A percentile compares a stretch with the other conserved stretches of the same genome.
phyloP scores from a whole-genome alignment of 2,329 filamentous ascomycete species.

The Penicillium sumatraense region DNA sequence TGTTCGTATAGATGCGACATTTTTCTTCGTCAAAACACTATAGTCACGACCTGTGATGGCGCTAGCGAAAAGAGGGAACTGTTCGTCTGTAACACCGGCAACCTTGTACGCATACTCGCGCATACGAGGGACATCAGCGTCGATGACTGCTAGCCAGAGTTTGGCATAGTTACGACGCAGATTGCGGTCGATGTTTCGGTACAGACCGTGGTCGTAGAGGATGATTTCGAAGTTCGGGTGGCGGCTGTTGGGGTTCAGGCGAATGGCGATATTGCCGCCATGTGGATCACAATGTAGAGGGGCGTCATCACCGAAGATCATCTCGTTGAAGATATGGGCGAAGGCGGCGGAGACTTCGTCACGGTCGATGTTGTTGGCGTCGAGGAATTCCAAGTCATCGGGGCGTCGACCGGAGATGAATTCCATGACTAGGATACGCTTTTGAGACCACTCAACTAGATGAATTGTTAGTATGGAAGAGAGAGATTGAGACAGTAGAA shows the following conservation, averaged over 20 bases:
- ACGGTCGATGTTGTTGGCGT: conserved; percentile 83
- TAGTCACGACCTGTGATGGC: conserved; percentile 96
- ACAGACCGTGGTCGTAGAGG: conserved; percentile 95
- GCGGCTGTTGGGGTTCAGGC: conserved; percentile 68
- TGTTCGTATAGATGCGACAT: conserved; percentile 63
- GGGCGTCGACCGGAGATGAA: conserved; percentile 83
- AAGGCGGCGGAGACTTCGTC: conserved; percentile 94
- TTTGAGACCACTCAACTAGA: conserved; percentile 80
- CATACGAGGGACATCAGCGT: conserved; percentile 85
- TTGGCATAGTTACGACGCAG: conserved; percentile 89
- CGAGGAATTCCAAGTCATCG: conserved; percentile 86
- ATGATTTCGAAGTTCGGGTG: conserved; percentile 90
- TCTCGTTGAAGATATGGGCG: conserved; percentile 95
- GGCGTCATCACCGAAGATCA: conserved; percentile 92
- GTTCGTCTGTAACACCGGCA: conserved; percentile 82
- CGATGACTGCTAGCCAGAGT: conserved; percentile 94
- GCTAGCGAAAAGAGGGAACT: conserved; percentile 93
- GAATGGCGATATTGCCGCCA: conserved; percentile 92
- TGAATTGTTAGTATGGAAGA: conserved; percentile 18
- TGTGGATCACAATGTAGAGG: conserved; percentile 97
- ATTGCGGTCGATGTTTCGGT: conserved; percentile 82
- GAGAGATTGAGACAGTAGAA: no score
- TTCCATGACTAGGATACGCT: conserved; percentile 93
- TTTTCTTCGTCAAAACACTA: conserved; percentile 68
- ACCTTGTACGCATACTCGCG: conserved; percentile 86